phyloP scores from a whole-genome alignment of 352 stramenopile species.

The Globisporangium splendens region DNA sequence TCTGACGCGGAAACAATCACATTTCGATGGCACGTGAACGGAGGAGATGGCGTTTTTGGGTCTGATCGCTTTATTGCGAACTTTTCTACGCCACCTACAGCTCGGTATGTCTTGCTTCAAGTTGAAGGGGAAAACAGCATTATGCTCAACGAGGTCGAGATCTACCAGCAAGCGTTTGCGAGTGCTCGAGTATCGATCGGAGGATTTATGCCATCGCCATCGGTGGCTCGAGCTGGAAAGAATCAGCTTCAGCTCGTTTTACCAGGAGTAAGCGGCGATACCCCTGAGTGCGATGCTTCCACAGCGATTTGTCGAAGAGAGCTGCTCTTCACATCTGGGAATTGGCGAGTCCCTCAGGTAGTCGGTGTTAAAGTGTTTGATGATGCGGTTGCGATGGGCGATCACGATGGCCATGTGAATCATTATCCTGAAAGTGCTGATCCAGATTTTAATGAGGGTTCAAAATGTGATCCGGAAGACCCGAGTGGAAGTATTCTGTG shows the following conservation, averaged over 20 bases:
- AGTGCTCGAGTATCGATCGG: constrained; percentile 41
- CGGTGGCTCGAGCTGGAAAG: constrained; percentile 19
- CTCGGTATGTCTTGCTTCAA: constrained; percentile 46
- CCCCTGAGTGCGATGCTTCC: constrained; percentile 25
- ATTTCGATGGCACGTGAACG: constrained; percentile 58
- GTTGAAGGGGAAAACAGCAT: constrained; percentile 57
- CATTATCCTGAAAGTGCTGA: constrained; percentile 48
- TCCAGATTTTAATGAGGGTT: constrained; percentile 34
- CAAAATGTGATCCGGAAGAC: constrained; percentile 17
- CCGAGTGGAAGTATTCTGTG: constrained; percentile 17
- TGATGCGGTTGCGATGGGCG: constrained; percentile 49
- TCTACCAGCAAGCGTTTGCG: constrained; percentile 62
- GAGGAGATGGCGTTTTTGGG: constrained; percentile 32
- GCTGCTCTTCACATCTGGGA: constrained; percentile 51
- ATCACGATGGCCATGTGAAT: constrained; percentile 42
- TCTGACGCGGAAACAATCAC: constrained; percentile 38
- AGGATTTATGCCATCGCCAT: constrained; percentile 49
- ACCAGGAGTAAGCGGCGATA: constrained; percentile 17
- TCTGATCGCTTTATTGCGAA: constrained; percentile 35
- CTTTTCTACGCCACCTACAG: constrained; percentile 30
- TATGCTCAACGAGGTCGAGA: constrained; percentile 54
- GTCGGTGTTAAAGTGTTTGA: constrained; percentile 40
- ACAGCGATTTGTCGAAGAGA: constrained; percentile 53
- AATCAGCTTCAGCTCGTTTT: constrained; percentile 48
- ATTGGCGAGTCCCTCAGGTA: constrained; percentile 37